A percentile compares a stretch with the other conserved stretches of the same genome.
phyloP scores from a whole-genome alignment of 306 rosid species.

The Cotoneaster glaucophyllus region DNA sequence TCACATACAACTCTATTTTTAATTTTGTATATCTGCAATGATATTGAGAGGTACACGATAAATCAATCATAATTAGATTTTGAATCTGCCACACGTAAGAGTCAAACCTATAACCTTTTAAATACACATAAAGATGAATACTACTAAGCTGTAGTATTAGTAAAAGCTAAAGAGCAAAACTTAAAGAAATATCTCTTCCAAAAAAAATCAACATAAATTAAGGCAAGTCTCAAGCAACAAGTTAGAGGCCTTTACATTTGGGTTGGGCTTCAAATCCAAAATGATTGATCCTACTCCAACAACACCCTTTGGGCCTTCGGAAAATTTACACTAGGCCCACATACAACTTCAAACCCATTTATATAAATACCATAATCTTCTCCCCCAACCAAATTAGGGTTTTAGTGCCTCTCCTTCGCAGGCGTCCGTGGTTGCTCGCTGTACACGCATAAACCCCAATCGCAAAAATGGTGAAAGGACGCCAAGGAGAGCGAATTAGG shows the following conservation, averaged over 20 bases:
- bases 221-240: neutral
- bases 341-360: neutral
- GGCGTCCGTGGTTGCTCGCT: constrained; percentile 7
- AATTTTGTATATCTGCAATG: too few relatives aligned
- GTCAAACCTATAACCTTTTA: too few relatives aligned
- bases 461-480: constrained; percentile 73
- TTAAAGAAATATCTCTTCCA: too few relatives aligned
- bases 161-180: too few relatives aligned
- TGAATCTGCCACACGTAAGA: too few relatives aligned
- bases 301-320: neutral
- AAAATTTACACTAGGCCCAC: neutral
- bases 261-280: neutral
- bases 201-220: too few relatives aligned
- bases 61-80: too few relatives aligned
- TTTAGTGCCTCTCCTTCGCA: constrained; percentile 4
- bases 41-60: too few relatives aligned
- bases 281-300: neutral
- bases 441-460: neutral
- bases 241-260: neutral
- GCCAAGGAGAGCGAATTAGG: constrained; percentile 91
- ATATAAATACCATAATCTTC: neutral
- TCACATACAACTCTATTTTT: too few relatives aligned
- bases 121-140: neutral
- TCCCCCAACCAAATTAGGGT: neutral
- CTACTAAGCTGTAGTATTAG: too few relatives aligned